Percentiles rank a stretch among this genome's conserved stretches.
phyloP scores from a whole-genome alignment of 768 basidiomycete genomes.

The Mycena alexandri region DNA sequence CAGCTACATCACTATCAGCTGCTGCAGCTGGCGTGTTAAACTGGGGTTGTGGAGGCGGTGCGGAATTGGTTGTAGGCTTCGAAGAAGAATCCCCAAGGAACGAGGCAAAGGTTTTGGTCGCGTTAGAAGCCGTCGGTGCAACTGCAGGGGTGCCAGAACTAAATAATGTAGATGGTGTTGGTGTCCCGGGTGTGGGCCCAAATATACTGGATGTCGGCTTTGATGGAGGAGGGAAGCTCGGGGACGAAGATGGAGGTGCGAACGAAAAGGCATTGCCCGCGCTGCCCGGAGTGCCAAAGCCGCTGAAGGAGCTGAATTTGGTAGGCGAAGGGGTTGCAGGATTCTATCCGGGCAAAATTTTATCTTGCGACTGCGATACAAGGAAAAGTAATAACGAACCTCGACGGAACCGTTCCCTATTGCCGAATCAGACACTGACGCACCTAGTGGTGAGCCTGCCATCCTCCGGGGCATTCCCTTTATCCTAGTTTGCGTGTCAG shows the following conservation, averaged over 20 bases:
- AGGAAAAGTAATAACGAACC: conserved; percentile 43
- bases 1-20: conserved; percentile 44
- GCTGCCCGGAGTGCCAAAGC: conserved; percentile 58
- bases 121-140: conserved; percentile 55
- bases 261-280: conserved; percentile 56
- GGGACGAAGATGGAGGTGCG: conserved; percentile 45
- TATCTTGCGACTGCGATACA: conserved; percentile 2
- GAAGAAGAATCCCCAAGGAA: conserved; percentile 48
- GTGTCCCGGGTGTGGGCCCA: conserved; percentile 21
- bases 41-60: conserved; percentile 25
- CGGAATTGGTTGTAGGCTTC: conserved; percentile 16
- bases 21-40: background rate
- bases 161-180: conserved; percentile 38
- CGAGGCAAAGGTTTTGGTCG: conserved; percentile 67
- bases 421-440: conserved; percentile 39
- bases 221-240: conserved; percentile 34
- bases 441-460: conserved; percentile 33
- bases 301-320: conserved; percentile 66
- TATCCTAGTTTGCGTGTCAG: conserved; percentile 61
- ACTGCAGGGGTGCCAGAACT: conserved; percentile 43
- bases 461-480: conserved; percentile 68
- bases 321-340: conserved; percentile 34
- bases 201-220: conserved; percentile 32
- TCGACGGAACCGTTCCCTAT: conserved; percentile 29
- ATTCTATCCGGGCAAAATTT: conserved; percentile 12